Conservation (phyloP, 768 basidiomycete species). For the Cytidiella melzeri region DNA sequence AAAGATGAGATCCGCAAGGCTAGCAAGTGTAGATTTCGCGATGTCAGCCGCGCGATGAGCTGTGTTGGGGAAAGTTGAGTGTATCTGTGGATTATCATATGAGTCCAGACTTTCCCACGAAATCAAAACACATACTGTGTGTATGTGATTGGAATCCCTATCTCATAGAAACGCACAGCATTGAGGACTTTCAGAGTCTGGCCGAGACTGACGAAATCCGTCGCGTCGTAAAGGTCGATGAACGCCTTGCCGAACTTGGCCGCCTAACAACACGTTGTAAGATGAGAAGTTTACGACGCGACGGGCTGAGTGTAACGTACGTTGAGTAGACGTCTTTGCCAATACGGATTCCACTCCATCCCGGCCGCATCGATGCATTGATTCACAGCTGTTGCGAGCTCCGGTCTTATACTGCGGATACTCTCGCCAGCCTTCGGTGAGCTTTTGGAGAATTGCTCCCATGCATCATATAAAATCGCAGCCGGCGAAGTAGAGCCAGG, state of each 20-base stretch:
- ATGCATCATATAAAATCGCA: slow-evolving; percentile 89
- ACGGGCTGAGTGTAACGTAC: slow-evolving; percentile 34
- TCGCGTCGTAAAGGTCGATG: slow-evolving; percentile 87
- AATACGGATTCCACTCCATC: slow-evolving; percentile 83
- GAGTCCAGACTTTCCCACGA: not conserved
- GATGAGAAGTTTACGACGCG: not conserved
- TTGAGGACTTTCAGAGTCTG: slow-evolving; percentile 91
- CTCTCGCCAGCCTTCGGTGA: slow-evolving; percentile 92
- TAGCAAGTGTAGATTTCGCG: slow-evolving; percentile 85
- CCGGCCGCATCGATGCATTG: slow-evolving; percentile 93
- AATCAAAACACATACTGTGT: slow-evolving; percentile 56
- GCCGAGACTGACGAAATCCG: slow-evolving; percentile 89
- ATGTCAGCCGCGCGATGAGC: slow-evolving; percentile 76
- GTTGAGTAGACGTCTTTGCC: slow-evolving; percentile 83
- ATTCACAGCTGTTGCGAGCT: slow-evolving; percentile 81
- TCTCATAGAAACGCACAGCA: slow-evolving; percentile 84
- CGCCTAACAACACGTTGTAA: slow-evolving; percentile 52
- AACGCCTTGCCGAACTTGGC: slow-evolving; percentile 95
- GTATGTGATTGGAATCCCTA: slow-evolving; percentile 91
- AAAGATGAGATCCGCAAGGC: slow-evolving; percentile 86
- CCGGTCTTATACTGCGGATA: slow-evolving; percentile 81
- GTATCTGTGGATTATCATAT: slow-evolving; percentile 46
- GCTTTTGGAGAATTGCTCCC: slow-evolving; percentile 77
- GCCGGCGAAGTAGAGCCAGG: slow-evolving; percentile 91
- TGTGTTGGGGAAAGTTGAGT: slow-evolving; percentile 73